A percentile compares a stretch with the other conserved stretches of the same genome.
Conservation (phyloP, 352 stramenopile species). For the Phytophthora europaea region DNA sequence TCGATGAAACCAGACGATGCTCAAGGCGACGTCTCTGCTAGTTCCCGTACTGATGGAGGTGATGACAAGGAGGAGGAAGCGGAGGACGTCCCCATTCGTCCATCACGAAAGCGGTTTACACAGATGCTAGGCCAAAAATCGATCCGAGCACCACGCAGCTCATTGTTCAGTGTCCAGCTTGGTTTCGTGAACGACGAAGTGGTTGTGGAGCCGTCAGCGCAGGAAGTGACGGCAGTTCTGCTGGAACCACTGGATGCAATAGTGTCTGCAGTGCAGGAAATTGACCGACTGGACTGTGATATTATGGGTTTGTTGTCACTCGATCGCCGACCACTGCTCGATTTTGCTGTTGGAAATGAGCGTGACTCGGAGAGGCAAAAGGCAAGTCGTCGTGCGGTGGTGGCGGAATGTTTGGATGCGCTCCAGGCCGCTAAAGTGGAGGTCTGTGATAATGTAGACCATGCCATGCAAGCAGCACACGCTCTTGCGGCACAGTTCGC, state of each 20-base stretch:
- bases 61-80: slow-evolving; percentile 9
- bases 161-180: slow-evolving; percentile 90
- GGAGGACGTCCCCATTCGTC: slow-evolving; percentile 13
- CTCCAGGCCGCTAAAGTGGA: slow-evolving; percentile 63
- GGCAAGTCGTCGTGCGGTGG: slow-evolving; percentile 37
- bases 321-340: slow-evolving; percentile 61
- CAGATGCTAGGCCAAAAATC: slow-evolving; percentile 31
- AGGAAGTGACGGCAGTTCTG: slow-evolving; percentile 84
- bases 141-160: slow-evolving; percentile 56
- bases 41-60: slow-evolving; percentile 4
- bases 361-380: slow-evolving; percentile 17
- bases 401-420: slow-evolving; percentile 55
- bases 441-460: slow-evolving; percentile 62
- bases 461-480: slow-evolving; percentile 74
- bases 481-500: slow-evolving; percentile 77
- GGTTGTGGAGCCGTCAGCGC: slow-evolving; percentile 63
- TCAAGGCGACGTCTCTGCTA: slow-evolving; percentile 4
- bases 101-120: slow-evolving; percentile 8
- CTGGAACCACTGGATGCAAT: slow-evolving; percentile 86
- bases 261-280: slow-evolving; percentile 74
- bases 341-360: slow-evolving; percentile 45
- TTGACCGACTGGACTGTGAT: slow-evolving; percentile 91
- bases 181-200: slow-evolving; percentile 58
- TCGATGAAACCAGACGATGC: slow-evolving; percentile 5
- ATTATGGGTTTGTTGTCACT: slow-evolving; percentile 92